phyloP scores from a whole-genome alignment of 1,284 basidiomycete species.

The Meripilus lineatus region DNA sequence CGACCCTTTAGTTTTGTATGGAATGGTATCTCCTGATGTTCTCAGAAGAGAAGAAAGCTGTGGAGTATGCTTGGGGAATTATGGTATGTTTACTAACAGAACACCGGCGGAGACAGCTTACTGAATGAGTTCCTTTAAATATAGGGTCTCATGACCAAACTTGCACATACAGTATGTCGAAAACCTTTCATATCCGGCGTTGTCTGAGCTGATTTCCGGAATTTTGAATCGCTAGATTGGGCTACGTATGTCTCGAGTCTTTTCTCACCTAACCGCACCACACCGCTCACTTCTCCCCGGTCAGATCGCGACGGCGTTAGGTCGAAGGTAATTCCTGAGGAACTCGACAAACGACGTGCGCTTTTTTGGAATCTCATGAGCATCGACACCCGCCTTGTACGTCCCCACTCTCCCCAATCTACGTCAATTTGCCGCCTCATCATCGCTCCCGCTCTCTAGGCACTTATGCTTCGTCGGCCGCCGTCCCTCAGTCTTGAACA shows the following conservation, averaged over 20 bases:
- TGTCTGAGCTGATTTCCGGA: too few species aligned
- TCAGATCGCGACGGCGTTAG: constrained; percentile 53
- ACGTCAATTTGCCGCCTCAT: constrained; percentile 2
- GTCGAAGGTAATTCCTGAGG: constrained; percentile 49
- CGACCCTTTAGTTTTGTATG: constrained; percentile 54
- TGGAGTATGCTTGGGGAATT: constrained; percentile 65
- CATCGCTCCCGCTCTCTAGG: constrained; percentile 12
- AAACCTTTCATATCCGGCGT: constrained; percentile 10
- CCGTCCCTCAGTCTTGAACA: constrained; percentile 24
- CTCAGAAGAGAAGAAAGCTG: constrained; percentile 60
- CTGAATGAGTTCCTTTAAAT: too few species aligned
- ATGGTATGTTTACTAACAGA: constrained; percentile 49
- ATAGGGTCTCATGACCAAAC: constrained; percentile 29
- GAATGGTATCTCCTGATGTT: constrained; percentile 67
- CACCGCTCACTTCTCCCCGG: constrained; percentile 6
- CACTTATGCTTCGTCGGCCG: constrained; percentile 26
- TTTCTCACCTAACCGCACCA: constrained; percentile 1
- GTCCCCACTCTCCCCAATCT: constrained; percentile 10
- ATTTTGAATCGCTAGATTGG: constrained; percentile 40
- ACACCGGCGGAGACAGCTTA: too few species aligned
- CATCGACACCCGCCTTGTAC: constrained; percentile 47
- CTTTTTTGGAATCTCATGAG: constrained; percentile 57
- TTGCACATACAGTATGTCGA: constrained; percentile 49
- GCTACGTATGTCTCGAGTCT: constrained; percentile 39
- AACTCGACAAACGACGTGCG: constrained; percentile 47